Evolutionary conservation across 225 moss, liverwort and hornwort species (phyloP).

Genomic region (Straminergon stramineum): DNA sequence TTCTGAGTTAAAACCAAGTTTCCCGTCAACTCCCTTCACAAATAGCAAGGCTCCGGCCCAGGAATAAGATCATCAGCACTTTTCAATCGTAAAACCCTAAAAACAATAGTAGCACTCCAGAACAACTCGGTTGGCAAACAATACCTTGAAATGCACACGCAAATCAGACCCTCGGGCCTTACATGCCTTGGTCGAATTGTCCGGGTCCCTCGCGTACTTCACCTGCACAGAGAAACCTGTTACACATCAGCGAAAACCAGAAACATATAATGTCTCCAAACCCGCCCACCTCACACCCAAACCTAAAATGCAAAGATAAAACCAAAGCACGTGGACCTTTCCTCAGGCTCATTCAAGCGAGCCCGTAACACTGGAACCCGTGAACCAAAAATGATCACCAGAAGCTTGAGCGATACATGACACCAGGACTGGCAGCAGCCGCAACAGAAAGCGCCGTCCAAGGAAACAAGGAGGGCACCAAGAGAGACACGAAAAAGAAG

Average conservation of each 20-base stretch:
- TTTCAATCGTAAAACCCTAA: not conserved
- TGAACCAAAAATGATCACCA: not conserved
- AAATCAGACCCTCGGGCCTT: slow-evolving; percentile 27
- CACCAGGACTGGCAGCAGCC: not conserved
- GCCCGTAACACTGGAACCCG: too few relatives aligned
- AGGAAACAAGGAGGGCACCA: not conserved
- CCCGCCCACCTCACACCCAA: not conserved
- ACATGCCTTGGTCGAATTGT: slow-evolving; percentile 19
- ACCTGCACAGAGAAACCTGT: not conserved
- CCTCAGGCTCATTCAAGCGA: not conserved
- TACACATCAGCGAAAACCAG: not conserved
- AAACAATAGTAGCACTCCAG: not conserved
- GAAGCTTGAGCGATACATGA: not conserved
- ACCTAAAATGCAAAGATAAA: not conserved
- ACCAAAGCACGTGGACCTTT: not conserved
- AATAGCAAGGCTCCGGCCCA: not conserved
- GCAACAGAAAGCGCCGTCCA: not conserved
- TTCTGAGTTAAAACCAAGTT: slow-evolving; percentile 5
- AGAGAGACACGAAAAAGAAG: not conserved
- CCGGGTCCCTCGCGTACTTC: slow-evolving; percentile 21
- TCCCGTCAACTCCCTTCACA: not conserved
- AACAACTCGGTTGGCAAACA: not conserved
- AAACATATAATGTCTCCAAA: not conserved
- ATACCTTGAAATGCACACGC: slow-evolving; percentile 25
- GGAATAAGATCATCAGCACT: not conserved